phyloP scores from a whole-genome alignment of 495 filamentous ascomycete genomes.

The Xylaria telfairii region DNA sequence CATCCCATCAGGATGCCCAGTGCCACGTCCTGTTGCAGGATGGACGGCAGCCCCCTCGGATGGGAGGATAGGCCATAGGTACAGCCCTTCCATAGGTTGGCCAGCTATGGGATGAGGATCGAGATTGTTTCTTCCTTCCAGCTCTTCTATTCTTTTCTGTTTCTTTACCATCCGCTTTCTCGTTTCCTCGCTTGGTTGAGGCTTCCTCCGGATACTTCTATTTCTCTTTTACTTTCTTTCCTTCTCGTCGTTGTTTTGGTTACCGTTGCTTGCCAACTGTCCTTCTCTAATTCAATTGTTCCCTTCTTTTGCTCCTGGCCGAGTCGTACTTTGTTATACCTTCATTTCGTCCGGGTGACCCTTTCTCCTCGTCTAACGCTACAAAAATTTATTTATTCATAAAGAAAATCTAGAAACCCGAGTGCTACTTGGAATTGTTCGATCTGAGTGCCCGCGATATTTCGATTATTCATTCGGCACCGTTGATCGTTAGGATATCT shows the following conservation, averaged over 20 bases:
- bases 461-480: background rate
- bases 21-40: slow-evolving; percentile 12
- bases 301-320: slow-evolving; percentile 19
- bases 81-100: background rate
- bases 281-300: background rate
- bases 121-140: background rate
- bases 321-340: slow-evolving; percentile 16
- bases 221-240: background rate
- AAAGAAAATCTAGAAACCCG: background rate
- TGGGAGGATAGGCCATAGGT: background rate
- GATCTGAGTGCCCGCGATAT: background rate
- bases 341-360: slow-evolving; percentile 18
- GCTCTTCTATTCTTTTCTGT: background rate
- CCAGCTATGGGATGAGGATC: background rate
- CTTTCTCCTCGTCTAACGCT: background rate
- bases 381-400: background rate
- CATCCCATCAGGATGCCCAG: background rate
- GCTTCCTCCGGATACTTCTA: background rate
- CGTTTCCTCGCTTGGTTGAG: background rate
- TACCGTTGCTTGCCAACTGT: slow-evolving; percentile 12
- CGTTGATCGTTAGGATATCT: background rate
- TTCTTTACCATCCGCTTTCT: background rate
- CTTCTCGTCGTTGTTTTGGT: slow-evolving; percentile 2
- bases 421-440: background rate
- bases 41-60: background rate